Evolutionary conservation across 2,329 filamentous ascomycete genomes (phyloP), one percentile per base, ranked within the genome.

Genomic region (Colletotrichum nymphaeae): DNA sequence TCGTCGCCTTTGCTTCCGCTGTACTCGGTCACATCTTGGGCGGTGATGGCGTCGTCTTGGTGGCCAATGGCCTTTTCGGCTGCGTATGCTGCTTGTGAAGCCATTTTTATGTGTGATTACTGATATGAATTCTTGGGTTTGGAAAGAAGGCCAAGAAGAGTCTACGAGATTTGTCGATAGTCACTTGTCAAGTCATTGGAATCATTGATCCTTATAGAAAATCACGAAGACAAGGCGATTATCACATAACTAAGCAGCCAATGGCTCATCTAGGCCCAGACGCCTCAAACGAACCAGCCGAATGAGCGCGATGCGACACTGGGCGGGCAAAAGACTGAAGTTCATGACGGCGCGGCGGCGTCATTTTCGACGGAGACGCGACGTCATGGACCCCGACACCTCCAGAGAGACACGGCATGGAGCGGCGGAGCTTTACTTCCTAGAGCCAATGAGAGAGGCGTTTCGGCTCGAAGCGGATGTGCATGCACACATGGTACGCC

Each of bases 31-130:
- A 96, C 86, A 78, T 97, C 91, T 75, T 96, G 94, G 19, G 87
- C 84, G 1, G 90, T 93, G 65, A 88, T 86, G 22, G 91, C 88
- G 77, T 92, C 92, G 76, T 89, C 87, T 76, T 85, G 88, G 79
- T 95, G 93, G 63, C 93, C 93, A 60, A 95, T 79, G 63, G 83
- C 83, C 84, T 93, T 90, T 80, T 97, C 94, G 67, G 83, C 88
- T 69, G 88, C 80, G 73, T 89, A 90, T 60, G 94, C 94, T 83
- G 90, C 92, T 86, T 93, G 91, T 68, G 89, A 80, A 28, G 90
- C 86, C 87, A 92, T 92, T 32, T 65, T 84, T 19, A 4, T 16
- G 1, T 16, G 12, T 19, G 42, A 24, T 12, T 32, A n/a, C 55
- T 55, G 52, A 55, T 55, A 49, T 49, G 42, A n/a, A 49, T 49